Base-by-base conservation (phyloP, 768 basidiomycete species). In the Mycena polygramma region DNA sequence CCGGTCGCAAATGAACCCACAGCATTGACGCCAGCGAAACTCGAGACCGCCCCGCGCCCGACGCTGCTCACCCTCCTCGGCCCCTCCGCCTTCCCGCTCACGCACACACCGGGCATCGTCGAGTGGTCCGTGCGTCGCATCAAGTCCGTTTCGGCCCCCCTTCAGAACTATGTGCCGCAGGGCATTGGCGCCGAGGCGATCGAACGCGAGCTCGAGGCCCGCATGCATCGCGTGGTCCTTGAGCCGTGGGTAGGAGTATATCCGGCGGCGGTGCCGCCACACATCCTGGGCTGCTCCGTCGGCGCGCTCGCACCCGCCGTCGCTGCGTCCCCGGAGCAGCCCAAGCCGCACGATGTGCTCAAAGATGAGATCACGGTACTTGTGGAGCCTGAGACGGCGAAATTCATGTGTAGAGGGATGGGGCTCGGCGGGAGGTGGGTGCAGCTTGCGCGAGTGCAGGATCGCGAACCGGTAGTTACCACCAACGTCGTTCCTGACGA, bases 81-180 rank as follows among this genome's bases (percentile, higher is more conserved):
- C 0, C 88, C 88, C 3, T 88, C 86, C 14, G 76, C 79, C 8
- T 78, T 93, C 41, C 88, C 91, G 0, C 73, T 86, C 58, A 92
- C 92, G 0, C 92, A 93, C 73, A 85, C 83, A 2, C 83, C 90
- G 2, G 91, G 90, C 11, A 79, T 92, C 57, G 88, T 92, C 57
- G 93, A 94, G 79, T 84, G 82, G 39, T 91, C 90, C 1, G 86
- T 90, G 65, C 85, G 93, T 13, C 84, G 86, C 45, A 81, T 94
- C 77, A 83, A 84, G 66, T 79, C 84, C 11, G 77, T 91, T 70
- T 73, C 80, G 1, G 77, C 81, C 10, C 87, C 87, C 3, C 77
- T 30, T 30, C 77, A 76, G 39, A 14, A 19, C 22, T 3, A 6
- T 6, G 30, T 30, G 30, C 30, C 6, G 30, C 55, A 10, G 54